phyloP scores from a whole-genome alignment of 306 rosid genomes.

The Quercus parvula region DNA sequence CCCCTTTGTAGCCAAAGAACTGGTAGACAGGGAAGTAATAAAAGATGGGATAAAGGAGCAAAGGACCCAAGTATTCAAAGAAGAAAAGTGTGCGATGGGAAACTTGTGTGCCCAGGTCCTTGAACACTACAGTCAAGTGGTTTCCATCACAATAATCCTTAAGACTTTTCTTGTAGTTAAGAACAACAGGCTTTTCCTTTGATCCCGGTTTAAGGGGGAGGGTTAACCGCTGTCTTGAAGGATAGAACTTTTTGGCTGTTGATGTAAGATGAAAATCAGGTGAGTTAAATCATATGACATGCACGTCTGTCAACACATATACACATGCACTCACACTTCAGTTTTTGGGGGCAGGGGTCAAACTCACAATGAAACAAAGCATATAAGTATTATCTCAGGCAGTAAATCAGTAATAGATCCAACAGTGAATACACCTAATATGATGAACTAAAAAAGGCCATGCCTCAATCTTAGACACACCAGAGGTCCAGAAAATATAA shows the following conservation, averaged over 20 bases:
- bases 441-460: not conserved
- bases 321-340: not conserved
- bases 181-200: slow-evolving; percentile 79
- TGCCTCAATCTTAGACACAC: not conserved
- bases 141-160: slow-evolving; percentile 60
- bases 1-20: slow-evolving; percentile 68
- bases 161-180: slow-evolving; percentile 64
- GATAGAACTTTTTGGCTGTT: slow-evolving; percentile 81
- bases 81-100: slow-evolving; percentile 80
- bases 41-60: slow-evolving; percentile 86
- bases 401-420: slow-evolving; percentile 1
- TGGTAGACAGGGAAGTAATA: slow-evolving; percentile 73
- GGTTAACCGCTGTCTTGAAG: slow-evolving; percentile 88
- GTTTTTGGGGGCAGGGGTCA: slow-evolving; percentile 1
- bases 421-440: not conserved
- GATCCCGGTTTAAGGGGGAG: slow-evolving; percentile 76
- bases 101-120: slow-evolving; percentile 94
- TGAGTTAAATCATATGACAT: slow-evolving; percentile 25
- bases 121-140: slow-evolving; percentile 61
- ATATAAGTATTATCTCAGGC: not conserved
- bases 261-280: slow-evolving; percentile 25
- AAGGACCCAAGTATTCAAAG: slow-evolving; percentile 89
- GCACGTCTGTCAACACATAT: not conserved
- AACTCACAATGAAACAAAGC: slow-evolving; percentile 13
- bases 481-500: not conserved